Evolutionary conservation across 345 rosid genomes (phyloP), one percentile per base, ranked within the genome.

Genomic region (Limnanthes douglasii): DNA sequence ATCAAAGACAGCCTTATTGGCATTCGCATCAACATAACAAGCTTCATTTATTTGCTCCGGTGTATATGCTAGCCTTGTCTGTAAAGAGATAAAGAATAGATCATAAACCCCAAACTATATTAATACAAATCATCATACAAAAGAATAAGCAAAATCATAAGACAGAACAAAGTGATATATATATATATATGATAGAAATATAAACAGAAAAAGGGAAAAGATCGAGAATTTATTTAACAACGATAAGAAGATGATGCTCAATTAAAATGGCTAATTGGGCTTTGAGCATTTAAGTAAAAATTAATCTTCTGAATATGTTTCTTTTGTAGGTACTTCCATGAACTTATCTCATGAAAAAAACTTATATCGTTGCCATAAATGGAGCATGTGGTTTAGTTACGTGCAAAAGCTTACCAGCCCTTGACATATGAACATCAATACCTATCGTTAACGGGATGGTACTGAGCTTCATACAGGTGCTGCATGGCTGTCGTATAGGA

Each of bases 1-100:
- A 50, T 78, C 93, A 53, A 86, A 82, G 30, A 82, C 95, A 42
- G 72, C 82, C 57, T 78, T 86, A 48, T 82, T 82, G 20, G 78
- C 43, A 46, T 54, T 54, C 60, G 55, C 59, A 51, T 82, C 93
- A 20, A 78, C 95, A 40, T 69, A 54, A 46, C 82, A 68, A 1
- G 47, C 60, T 42, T 75, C 82, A 13, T 75, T 82, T 55, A 86
- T 86, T 64, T 78, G 78, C 59, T 88, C 83, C 2, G 83, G 71
- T 6, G 95, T 78, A 6, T 57, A 25, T 15, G 74, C 86, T 52
- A 43, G 71, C 59, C 95, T 71, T 45, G 60, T 73, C 97, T 88
- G 59, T 49, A 59, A 55, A 47, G 17, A 34, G 2, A 9, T 4
- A 10, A 20, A 10, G 1, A 11, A 4, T 8, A 31, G 11, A 32